These are phyloP conservation scores for Fusarium camptoceras DNA, from an alignment of 2,329 filamentous ascomycete genomes.

Conservation along the genomic window DNA sequence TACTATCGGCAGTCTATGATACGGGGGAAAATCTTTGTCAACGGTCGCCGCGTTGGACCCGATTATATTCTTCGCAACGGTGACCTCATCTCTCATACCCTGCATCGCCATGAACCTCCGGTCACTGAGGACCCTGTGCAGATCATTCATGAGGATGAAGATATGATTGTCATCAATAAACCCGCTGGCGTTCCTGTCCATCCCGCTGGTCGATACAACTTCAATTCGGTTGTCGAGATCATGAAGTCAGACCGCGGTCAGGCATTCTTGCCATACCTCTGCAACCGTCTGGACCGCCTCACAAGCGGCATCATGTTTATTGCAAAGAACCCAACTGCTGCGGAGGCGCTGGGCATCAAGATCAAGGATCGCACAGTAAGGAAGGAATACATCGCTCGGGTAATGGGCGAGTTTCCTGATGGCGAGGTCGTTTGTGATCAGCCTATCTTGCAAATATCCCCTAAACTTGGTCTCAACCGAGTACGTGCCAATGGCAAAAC, in stretches of 20 bases:
- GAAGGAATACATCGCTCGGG: slow-evolving; percentile 95
- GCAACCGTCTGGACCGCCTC: slow-evolving; percentile 92
- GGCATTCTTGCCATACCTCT: slow-evolving; percentile 72
- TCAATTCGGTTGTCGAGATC: slow-evolving; percentile 94
- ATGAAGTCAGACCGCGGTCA: slow-evolving; percentile 79
- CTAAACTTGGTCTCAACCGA: slow-evolving; percentile 92
- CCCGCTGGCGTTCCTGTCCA: slow-evolving; percentile 95
- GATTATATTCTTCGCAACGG: slow-evolving; percentile 85
- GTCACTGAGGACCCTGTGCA: slow-evolving; percentile 83
- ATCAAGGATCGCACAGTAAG: slow-evolving; percentile 84
- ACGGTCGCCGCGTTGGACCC: slow-evolving; percentile 76
- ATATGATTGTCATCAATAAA: slow-evolving; percentile 97
- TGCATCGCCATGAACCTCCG: slow-evolving; percentile 95
- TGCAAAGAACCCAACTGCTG: slow-evolving; percentile 84
- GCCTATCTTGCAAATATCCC: slow-evolving; percentile 92
- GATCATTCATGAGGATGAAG: slow-evolving; percentile 90
- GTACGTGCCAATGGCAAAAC: slow-evolving; percentile 94
- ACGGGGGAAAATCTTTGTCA: slow-evolving; percentile 81
- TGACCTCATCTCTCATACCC: slow-evolving; percentile 89
- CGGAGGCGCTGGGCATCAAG: slow-evolving; percentile 80
- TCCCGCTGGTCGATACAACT: slow-evolving; percentile 93
- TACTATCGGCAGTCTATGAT: slow-evolving; percentile 92
- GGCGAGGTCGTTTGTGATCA: slow-evolving; percentile 93
- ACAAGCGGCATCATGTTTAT: slow-evolving; percentile 99
- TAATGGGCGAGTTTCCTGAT: slow-evolving; percentile 91